Conservation (phyloP, 202 grass and related monocot genomes). For the Brachypodium distachyon region DNA sequence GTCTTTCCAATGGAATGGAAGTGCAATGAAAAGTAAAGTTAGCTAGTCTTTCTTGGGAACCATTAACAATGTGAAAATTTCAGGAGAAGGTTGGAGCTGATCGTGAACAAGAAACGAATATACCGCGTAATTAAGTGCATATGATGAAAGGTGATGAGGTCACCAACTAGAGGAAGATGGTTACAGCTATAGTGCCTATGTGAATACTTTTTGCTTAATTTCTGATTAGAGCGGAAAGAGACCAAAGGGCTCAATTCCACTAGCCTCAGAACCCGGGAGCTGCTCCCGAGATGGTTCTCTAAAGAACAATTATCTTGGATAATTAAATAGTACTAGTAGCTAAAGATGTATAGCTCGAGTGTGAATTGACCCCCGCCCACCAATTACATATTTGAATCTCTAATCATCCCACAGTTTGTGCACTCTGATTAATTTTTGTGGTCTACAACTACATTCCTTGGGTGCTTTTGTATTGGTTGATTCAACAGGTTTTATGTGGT, state of each 20-base stretch:
- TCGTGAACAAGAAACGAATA: conserved; percentile 50
- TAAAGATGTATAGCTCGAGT: conserved; percentile 22
- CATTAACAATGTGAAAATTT: conserved; percentile 24
- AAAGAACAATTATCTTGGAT: conserved; percentile 32
- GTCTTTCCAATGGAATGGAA: conserved; percentile 4
- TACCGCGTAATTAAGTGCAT: conserved; percentile 29
- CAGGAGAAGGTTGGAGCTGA: conserved; percentile 31
- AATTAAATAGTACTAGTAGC: conserved; percentile 30
- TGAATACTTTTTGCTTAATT: conserved; percentile 36
- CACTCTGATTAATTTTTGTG: conserved; percentile 16
- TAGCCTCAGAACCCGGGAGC: conserved; percentile 51
- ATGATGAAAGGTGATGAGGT: conserved; percentile 47
- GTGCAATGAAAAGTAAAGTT: conserved; percentile 22
- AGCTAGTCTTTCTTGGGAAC: conserved; percentile 24
- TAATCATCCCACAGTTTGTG: conserved; percentile 20
- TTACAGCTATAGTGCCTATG: conserved; percentile 23
- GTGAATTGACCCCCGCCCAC: conserved; percentile 12
- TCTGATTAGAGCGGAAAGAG: conserved; percentile 56
- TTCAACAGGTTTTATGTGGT: neutral
- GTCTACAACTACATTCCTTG: neutral
- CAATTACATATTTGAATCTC: conserved; percentile 24
- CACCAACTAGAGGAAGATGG: conserved; percentile 34
- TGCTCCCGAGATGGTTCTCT: conserved; percentile 30
- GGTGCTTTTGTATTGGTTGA: neutral
- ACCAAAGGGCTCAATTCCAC: conserved; percentile 50